A percentile compares a stretch with the other conserved stretches of the same genome.
Conservation (phyloP, 78 protist species). For the Dictyostelium intermedium region DNA sequence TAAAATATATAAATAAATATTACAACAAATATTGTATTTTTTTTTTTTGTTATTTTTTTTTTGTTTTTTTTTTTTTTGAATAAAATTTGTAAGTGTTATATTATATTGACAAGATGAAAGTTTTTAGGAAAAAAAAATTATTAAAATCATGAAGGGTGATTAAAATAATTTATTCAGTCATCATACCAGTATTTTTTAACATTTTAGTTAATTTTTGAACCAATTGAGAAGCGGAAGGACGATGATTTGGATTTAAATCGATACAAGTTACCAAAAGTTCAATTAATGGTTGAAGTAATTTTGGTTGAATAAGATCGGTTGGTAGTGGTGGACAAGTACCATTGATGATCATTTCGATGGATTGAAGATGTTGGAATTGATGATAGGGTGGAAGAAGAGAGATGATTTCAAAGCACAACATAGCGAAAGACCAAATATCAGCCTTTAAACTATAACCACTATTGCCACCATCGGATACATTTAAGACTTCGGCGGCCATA, state of each 20-base stretch:
- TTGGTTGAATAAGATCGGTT: not conserved
- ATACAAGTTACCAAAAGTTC: slow-evolving; percentile 42
- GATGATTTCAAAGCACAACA: slow-evolving; percentile 64
- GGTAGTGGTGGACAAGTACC: slow-evolving; percentile 71
- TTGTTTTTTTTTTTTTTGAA: too few relatives aligned
- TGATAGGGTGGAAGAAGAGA: slow-evolving; percentile 58
- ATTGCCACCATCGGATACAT: not conserved
- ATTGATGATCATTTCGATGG: slow-evolving; percentile 63
- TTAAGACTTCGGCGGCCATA: slow-evolving; percentile 71
- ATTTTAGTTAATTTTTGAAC: slow-evolving; percentile 48
- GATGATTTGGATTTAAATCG: slow-evolving; percentile 33
- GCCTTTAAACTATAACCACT: slow-evolving; percentile 57
- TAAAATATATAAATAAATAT: too few relatives aligned
- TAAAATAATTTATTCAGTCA: not conserved
- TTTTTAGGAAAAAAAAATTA: too few relatives aligned
- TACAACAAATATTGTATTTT: too few relatives aligned
- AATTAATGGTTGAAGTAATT: slow-evolving; percentile 24
- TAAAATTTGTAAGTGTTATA: too few relatives aligned
- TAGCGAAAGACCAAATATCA: slow-evolving; percentile 76
- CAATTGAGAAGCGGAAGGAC: slow-evolving; percentile 47
- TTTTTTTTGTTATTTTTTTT: too few relatives aligned
- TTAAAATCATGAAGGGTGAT: too few relatives aligned
- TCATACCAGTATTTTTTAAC: slow-evolving; percentile 28
- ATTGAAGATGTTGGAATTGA: slow-evolving; percentile 59
- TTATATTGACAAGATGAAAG: too few relatives aligned